Conservation (phyloP, 768 basidiomycete species). For the Kwoniella sp. region DNA sequence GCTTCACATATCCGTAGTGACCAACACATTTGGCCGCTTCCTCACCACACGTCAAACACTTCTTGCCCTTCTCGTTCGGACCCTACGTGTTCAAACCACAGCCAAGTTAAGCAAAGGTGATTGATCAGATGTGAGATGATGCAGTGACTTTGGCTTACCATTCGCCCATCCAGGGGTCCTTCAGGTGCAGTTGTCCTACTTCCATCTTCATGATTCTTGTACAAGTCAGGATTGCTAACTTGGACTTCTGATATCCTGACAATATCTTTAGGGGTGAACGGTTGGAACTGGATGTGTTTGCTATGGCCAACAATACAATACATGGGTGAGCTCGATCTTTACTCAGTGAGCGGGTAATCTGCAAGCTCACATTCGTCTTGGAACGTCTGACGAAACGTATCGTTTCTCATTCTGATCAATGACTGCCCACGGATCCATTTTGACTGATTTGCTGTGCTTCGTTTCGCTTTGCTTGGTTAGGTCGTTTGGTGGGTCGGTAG, state of each 20-base stretch:
- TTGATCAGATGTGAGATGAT: too few species aligned
- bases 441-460: constrained; percentile 4
- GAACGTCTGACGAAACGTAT: constrained; percentile 56
- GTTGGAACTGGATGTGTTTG: constrained; percentile 93
- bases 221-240: constrained; percentile 87
- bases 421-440: constrained; percentile 24
- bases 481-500: background rate
- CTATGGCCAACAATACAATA: constrained; percentile 58
- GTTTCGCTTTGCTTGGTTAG: background rate
- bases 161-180: constrained; percentile 87
- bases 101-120: background rate
- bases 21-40: constrained; percentile 92
- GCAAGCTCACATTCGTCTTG: constrained; percentile 55
- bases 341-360: background rate
- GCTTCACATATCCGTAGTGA: constrained; percentile 97
- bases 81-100: constrained; percentile 65
- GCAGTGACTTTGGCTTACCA: too few species aligned
- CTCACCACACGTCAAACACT: constrained; percentile 93
- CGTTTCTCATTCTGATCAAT: constrained; percentile 52
- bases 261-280: constrained; percentile 90
- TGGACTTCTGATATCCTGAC: constrained; percentile 96
- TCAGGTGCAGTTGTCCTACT: constrained; percentile 79
- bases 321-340: background rate
- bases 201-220: constrained; percentile 62
- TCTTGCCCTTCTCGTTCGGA: constrained; percentile 86